These are phyloP conservation scores for Backusella liffmaniae DNA, from an alignment of 192 early-diverging fungal species.

Conservation along the genomic window DNA sequence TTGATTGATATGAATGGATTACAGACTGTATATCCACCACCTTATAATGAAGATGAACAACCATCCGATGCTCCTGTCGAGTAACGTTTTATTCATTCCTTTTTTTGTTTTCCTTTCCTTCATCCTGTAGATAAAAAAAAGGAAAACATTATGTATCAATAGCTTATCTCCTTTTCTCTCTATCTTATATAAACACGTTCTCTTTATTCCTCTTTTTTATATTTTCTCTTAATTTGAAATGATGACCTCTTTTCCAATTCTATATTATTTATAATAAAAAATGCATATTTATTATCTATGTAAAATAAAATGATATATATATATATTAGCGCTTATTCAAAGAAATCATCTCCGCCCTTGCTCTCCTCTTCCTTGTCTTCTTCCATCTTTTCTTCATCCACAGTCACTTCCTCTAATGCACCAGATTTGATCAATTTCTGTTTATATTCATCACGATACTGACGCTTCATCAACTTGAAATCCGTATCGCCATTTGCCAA, in stretches of 20 bases:
- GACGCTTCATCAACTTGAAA: conserved; percentile 2
- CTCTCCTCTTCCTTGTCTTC: background rate
- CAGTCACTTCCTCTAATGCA: background rate
- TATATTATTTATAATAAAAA: background rate
- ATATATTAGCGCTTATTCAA: background rate
- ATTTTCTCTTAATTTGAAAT: background rate
- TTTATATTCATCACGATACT: conserved; percentile 12
- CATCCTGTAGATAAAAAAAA: background rate
- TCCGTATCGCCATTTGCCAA: background rate
- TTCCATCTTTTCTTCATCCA: background rate
- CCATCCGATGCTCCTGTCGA: background rate
- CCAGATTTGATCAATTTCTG: background rate
- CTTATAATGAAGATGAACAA: background rate
- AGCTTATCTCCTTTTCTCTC: background rate
- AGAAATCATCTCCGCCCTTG: conserved; percentile 15
- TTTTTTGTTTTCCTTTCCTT: background rate
- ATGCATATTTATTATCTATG: background rate
- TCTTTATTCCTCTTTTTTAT: background rate
- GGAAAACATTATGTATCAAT: background rate
- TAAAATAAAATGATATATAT: background rate
- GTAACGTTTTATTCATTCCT: background rate
- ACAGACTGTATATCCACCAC: background rate
- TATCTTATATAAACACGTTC: background rate
- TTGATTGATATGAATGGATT: conserved; percentile 1
- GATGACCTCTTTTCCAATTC: background rate